phyloP scores from a whole-genome alignment of 805 yeast species.

The Metschnikowia picachoensis region DNA sequence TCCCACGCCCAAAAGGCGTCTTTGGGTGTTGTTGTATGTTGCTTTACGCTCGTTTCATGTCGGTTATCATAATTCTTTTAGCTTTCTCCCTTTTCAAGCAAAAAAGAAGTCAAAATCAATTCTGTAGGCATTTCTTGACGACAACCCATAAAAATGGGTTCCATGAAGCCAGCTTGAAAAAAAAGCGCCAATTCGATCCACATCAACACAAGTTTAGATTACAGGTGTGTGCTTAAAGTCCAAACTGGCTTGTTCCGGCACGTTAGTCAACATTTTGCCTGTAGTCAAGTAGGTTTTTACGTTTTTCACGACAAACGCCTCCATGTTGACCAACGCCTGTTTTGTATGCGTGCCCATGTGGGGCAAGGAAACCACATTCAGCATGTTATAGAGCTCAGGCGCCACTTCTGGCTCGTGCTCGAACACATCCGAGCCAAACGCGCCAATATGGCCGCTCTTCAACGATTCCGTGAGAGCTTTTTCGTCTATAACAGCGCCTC shows the following conservation, averaged over 20 bases:
- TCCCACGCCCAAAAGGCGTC: too few species aligned
- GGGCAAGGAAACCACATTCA: slow-evolving; percentile 74
- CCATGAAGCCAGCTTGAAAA: too few species aligned
- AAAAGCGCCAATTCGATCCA: not conserved
- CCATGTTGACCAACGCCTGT: slow-evolving; percentile 80
- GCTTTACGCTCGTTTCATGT: too few species aligned
- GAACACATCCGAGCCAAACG: slow-evolving; percentile 73
- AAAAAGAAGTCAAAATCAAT: too few species aligned
- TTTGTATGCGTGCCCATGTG: slow-evolving; percentile 83
- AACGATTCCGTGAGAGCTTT: slow-evolving; percentile 51
- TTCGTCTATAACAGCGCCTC: slow-evolving; percentile 83
- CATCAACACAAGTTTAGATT: not conserved
- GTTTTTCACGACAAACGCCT: slow-evolving; percentile 69
- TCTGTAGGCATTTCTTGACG: too few species aligned
- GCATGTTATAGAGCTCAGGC: slow-evolving; percentile 54
- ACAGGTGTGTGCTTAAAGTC: slow-evolving; percentile 22
- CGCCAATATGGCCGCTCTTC: slow-evolving; percentile 58
- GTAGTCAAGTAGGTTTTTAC: slow-evolving; percentile 52
- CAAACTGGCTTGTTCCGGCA: slow-evolving; percentile 65
- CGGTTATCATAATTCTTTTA: too few species aligned
- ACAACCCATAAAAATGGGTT: too few species aligned
- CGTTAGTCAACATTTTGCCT: slow-evolving; percentile 69
- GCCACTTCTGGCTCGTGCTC: slow-evolving; percentile 73
- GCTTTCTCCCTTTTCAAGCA: too few species aligned
- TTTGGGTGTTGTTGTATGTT: too few species aligned